Base-by-base conservation (phyloP, 1,139 yeast genomes). In the Suhomyces bolitotheri region DNA sequence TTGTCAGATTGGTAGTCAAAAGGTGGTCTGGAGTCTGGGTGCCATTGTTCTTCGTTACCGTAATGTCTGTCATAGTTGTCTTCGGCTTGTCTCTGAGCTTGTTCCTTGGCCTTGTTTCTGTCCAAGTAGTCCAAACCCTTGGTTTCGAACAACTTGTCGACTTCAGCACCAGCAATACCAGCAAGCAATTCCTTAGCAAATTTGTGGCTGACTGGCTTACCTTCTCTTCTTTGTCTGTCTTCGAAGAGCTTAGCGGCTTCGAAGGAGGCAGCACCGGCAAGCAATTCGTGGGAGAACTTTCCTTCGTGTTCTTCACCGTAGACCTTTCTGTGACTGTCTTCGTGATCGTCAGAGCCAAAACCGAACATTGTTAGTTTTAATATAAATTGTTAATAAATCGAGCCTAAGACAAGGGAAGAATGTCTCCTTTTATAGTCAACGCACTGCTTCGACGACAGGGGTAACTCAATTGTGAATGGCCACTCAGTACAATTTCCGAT, bases 181-280 rank as follows among this genome's bases (percentile, higher is more conserved):
- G 59, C 62, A 31, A 60, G 40, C 16, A 53, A 26, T 43, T 60
- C 63, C 47, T 60, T 60, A 34, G 64, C 64, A 33, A 60, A 58
- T 12, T 53, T 46, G 42, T 60, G 64, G 43, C 51, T 44, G 11
- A 58, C 64, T 29, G 63, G 62, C 49, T 56, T 57, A 25, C 64
- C 66, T 46, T 60, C 61, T 38, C 55, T 49, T 51, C 63, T 56
- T 47, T 60, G 64, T 40, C 49, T 51, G 48, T 60, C 62, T 49
- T 60, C 66, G 30, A 57, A 60, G 39, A 57, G 47, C 50, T 57
- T 60, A 29, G 55, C 51, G 29, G 66, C 66, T 43, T 56, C 64
- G 37, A 60, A 60, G 5, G 64, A 57, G 17, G 66, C 64, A 26
- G 62, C 66, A 46, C 66, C 64, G 20, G 66, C 64, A 34, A 60